A percentile compares a stretch with the other conserved stretches of the same genome.
Evolutionary conservation across 2,329 filamentous ascomycete species (phyloP).

Genomic region (Sarocladiaceae sp.): DNA sequence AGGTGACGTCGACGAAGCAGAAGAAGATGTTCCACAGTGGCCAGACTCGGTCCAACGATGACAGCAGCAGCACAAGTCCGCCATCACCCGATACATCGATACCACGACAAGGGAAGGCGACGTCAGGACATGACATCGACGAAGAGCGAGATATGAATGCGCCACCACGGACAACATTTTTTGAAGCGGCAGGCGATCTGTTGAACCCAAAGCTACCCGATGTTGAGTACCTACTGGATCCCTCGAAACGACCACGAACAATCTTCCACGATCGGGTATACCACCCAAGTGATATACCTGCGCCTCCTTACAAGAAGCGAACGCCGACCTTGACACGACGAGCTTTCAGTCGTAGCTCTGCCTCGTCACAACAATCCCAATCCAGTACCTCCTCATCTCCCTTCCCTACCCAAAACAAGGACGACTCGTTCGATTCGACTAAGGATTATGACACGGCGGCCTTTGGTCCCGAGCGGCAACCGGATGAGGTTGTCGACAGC

Average conservation of each 20-base stretch:
- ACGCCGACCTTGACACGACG: conserved; percentile 29
- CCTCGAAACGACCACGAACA: conserved; percentile 71
- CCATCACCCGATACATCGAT: neutral
- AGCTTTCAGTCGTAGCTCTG: conserved; percentile 18
- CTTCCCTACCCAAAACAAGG: conserved; percentile 21
- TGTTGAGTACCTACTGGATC: conserved; percentile 76
- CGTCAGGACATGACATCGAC: conserved; percentile 42
- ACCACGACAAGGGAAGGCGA: conserved; percentile 30
- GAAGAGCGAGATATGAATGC: conserved; percentile 48
- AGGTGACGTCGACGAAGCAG: conserved; percentile 50
- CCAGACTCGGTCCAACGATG: conserved; percentile 54
- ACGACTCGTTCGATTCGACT: conserved; percentile 36
- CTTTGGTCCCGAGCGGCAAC: conserved; percentile 34
- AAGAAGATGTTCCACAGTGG: conserved; percentile 69
- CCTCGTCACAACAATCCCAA: conserved; percentile 14
- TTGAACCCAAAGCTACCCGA: conserved; percentile 84
- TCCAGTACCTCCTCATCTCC: conserved; percentile 27
- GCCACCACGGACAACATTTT: conserved; percentile 85
- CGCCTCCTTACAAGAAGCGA: conserved; percentile 60
- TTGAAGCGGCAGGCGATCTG: conserved; percentile 89
- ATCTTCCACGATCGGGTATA: conserved; percentile 98
- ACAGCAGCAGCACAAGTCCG: neutral
- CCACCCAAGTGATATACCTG: conserved; percentile 86
- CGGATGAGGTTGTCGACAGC: conserved; percentile 41
- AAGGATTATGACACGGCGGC: conserved; percentile 46